phyloP scores from a whole-genome alignment of 345 rosid species.

The Corymbia maculata region DNA sequence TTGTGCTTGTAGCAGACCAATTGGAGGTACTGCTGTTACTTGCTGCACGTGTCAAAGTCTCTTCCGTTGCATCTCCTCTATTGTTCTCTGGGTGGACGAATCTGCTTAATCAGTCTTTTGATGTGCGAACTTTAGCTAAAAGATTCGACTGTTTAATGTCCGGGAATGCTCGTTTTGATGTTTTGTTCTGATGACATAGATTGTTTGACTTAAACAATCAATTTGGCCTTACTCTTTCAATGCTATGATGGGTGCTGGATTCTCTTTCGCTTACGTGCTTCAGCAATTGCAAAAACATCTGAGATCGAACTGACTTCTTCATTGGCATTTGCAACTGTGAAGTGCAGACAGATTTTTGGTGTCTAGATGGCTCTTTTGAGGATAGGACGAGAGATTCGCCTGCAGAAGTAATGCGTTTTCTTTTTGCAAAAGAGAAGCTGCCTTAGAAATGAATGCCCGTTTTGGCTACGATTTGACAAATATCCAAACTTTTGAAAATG shows the following conservation, averaged over 20 bases:
- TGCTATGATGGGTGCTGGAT: conserved; percentile 19
- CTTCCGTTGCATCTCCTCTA: conserved; percentile 7
- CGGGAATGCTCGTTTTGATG: conserved; percentile 24
- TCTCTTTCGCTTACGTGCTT: conserved; percentile 6
- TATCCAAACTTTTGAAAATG: conserved; percentile 11
- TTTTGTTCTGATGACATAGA: conserved; percentile 23
- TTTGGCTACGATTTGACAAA: conserved; percentile 15
- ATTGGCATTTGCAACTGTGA: neutral
- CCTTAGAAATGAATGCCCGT: conserved; percentile 13
- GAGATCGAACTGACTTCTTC: neutral
- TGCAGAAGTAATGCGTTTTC: neutral
- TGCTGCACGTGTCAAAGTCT: conserved; percentile 11
- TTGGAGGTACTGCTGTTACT: conserved; percentile 10
- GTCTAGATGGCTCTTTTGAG: neutral
- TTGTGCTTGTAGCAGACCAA: neutral
- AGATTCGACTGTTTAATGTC: conserved; percentile 19
- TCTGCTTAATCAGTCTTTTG: conserved; percentile 14
- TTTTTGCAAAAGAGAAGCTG: neutral
- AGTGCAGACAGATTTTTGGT: neutral
- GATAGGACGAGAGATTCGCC: neutral
- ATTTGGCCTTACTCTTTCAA: conserved; percentile 23
- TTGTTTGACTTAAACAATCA: conserved; percentile 32
- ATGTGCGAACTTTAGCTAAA: conserved; percentile 21
- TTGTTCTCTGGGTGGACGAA: conserved; percentile 24
- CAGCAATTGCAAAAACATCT: conserved; percentile 10